A percentile compares a stretch with the other conserved stretches of the same genome.
phyloP scores from a whole-genome alignment of 352 stramenopile genomes.

The Pythium dissotocum region DNA sequence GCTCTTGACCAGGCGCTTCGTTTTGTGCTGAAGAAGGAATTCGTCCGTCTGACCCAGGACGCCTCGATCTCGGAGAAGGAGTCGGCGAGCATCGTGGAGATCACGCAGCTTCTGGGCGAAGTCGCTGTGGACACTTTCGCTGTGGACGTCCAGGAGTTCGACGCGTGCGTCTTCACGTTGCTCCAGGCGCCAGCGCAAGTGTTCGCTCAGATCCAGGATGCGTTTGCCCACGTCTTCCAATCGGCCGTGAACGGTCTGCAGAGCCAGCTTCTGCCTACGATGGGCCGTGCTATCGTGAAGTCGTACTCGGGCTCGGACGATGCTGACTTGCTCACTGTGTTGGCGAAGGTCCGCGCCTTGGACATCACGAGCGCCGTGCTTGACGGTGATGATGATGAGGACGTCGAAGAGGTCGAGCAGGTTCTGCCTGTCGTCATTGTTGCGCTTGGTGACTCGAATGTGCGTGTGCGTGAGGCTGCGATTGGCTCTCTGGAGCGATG shows the following conservation, averaged over 20 bases:
- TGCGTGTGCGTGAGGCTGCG: constrained; percentile 59
- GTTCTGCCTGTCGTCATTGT: constrained; percentile 68
- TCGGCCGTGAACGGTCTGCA: constrained; percentile 34
- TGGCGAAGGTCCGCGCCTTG: constrained; percentile 62
- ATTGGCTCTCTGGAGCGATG: constrained; percentile 62
- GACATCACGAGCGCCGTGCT: constrained; percentile 72
- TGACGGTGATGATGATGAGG: constrained; percentile 47
- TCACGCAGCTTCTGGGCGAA: constrained; percentile 56
- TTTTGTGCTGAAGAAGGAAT: constrained; percentile 70
- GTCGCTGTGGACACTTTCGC: constrained; percentile 43
- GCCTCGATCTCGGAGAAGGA: constrained; percentile 16
- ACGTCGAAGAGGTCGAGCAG: constrained; percentile 36
- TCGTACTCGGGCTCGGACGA: constrained; percentile 29
- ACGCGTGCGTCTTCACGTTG: constrained; percentile 59
- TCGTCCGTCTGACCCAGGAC: constrained; percentile 47
- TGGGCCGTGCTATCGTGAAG: constrained; percentile 50
- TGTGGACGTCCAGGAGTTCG: constrained; percentile 54
- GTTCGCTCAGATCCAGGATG: constrained; percentile 67
- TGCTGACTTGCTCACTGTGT: constrained; percentile 36
- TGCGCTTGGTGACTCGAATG: constrained; percentile 50
- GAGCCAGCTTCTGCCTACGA: constrained; percentile 58
- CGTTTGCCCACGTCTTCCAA: constrained; percentile 57
- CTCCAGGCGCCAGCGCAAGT: constrained; percentile 57
- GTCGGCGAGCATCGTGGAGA: constrained; percentile 20
- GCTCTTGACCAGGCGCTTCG: constrained; percentile 54